phyloP scores from a whole-genome alignment of 2,329 filamentous ascomycete species.

The Balansia obtecta region DNA sequence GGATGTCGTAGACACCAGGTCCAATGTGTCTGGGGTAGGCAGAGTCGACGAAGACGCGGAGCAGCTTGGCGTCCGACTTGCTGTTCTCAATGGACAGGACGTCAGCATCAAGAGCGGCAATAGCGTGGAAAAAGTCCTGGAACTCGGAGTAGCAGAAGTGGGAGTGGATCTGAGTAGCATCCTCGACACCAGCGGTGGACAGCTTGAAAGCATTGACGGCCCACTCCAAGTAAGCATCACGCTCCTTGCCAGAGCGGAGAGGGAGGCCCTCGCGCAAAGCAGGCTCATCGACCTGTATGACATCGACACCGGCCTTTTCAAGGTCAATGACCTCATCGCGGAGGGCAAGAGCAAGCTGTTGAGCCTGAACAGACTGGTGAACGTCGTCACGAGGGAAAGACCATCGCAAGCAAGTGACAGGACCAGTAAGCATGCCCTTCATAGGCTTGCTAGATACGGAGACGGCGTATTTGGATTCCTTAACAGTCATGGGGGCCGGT shows the following conservation, averaged over 20 bases:
- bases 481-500: slow-evolving; percentile 95
- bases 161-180: slow-evolving; percentile 98
- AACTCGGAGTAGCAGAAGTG: slow-evolving; percentile 99
- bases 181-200: slow-evolving; percentile 80
- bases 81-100: slow-evolving; percentile 99
- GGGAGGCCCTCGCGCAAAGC: slow-evolving; percentile 98
- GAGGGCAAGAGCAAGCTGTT: slow-evolving; percentile 96
- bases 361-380: slow-evolving; percentile 96
- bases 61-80: slow-evolving; percentile 99
- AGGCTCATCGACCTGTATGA: slow-evolving; percentile 99
- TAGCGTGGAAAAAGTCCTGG: slow-evolving; percentile 99
- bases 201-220: slow-evolving; percentile 97
- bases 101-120: slow-evolving; percentile 93
- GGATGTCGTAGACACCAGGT: slow-evolving; percentile 99
- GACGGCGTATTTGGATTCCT: slow-evolving; percentile 98
- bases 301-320: slow-evolving; percentile 87
- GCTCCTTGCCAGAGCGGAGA: slow-evolving; percentile 85
- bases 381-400: slow-evolving; percentile 99
- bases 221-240: slow-evolving; percentile 94
- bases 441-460: slow-evolving; percentile 96
- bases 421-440: slow-evolving; percentile 99
- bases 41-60: slow-evolving; percentile 96
- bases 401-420: slow-evolving; percentile 97
- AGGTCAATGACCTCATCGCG: slow-evolving; percentile 98
- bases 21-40: slow-evolving; percentile 97